phyloP scores from a whole-genome alignment of 1,139 yeast genomes.

The Ogataea hybrid region DNA sequence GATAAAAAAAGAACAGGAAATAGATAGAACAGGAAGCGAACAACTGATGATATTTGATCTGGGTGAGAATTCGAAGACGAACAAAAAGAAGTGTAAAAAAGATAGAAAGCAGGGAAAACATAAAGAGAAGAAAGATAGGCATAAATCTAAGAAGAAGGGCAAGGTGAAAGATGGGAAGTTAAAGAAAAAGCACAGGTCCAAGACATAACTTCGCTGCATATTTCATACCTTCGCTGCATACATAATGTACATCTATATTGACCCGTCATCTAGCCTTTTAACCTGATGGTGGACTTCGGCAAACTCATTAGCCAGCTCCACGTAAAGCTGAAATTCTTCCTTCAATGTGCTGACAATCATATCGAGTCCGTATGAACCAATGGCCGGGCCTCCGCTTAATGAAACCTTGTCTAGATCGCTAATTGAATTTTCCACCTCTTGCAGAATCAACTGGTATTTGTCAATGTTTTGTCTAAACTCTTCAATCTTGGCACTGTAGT shows the following conservation, averaged over 20 bases:
- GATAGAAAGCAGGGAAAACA: conserved; percentile 34
- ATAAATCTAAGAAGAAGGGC: conserved; percentile 4
- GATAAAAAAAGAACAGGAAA: conserved; percentile 38
- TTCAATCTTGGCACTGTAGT: conserved; percentile 50
- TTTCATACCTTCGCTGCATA: conserved; percentile 5
- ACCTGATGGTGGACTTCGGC: conserved; percentile 86
- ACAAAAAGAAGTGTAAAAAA: conserved; percentile 33
- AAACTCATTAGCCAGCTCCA: conserved; percentile 86
- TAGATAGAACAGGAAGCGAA: conserved; percentile 18
- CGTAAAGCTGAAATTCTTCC: conserved; percentile 80
- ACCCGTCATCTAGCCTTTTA: conserved; percentile 30
- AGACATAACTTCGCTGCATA: conserved; percentile 1
- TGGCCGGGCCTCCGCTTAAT: conserved; percentile 18
- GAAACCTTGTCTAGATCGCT: conserved; percentile 60
- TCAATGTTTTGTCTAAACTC: conserved; percentile 56
- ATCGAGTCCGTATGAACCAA: conserved; percentile 48
- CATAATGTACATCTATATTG: conserved; percentile 12
- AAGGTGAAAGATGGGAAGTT: background rate
- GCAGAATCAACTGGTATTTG: conserved; percentile 61
- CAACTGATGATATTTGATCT: conserved; percentile 25
- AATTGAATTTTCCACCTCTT: conserved; percentile 73
- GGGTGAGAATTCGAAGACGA: conserved; percentile 19
- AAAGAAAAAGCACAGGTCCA: background rate
- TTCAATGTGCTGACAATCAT: conserved; percentile 64
- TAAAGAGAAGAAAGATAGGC: conserved; percentile 6